These are phyloP conservation scores for Sphaerobolus stellatus DNA, from an alignment of 1,284 basidiomycete species.

Conservation along the genomic window DNA sequence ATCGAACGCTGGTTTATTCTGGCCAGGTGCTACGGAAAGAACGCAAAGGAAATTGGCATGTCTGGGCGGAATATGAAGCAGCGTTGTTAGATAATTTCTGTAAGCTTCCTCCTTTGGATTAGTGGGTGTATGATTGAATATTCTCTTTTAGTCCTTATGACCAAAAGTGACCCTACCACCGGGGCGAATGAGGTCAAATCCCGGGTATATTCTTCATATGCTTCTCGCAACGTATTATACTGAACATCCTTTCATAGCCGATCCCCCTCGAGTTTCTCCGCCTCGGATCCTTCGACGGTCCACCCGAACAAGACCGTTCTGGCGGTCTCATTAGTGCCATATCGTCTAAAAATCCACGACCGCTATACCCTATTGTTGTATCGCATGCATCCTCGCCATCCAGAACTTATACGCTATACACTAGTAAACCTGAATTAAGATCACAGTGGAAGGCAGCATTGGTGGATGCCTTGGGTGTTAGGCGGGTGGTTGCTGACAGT, in stretches of 20 bases:
- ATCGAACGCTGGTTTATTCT: constrained; percentile 64
- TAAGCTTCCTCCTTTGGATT: constrained; percentile 33
- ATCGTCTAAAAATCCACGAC: constrained; percentile 40
- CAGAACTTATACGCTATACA: constrained; percentile 70
- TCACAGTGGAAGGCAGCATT: constrained; percentile 63
- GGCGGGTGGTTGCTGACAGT: constrained; percentile 60
- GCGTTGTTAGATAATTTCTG: constrained; percentile 76
- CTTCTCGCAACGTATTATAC: background rate
- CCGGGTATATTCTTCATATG: constrained; percentile 49
- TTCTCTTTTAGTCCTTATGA: constrained; percentile 52
- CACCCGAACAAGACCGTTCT: constrained; percentile 54
- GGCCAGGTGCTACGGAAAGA: constrained; percentile 55
- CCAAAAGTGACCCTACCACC: constrained; percentile 22
- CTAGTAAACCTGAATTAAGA: constrained; percentile 53
- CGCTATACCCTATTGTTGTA: constrained; percentile 71
- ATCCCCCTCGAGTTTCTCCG: constrained; percentile 75
- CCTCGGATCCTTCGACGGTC: constrained; percentile 58
- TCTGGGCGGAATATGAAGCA: constrained; percentile 66
- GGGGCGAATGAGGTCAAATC: constrained; percentile 47
- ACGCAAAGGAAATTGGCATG: constrained; percentile 57
- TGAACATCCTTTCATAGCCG: constrained; percentile 45
- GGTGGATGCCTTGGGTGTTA: constrained; percentile 57
- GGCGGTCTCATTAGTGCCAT: constrained; percentile 56
- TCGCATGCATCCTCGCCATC: constrained; percentile 60
- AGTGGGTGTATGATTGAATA: constrained; percentile 11